Conservation (phyloP, 2,329 filamentous ascomycete genomes). For the Pseudogymnoascus destructans region DNA sequence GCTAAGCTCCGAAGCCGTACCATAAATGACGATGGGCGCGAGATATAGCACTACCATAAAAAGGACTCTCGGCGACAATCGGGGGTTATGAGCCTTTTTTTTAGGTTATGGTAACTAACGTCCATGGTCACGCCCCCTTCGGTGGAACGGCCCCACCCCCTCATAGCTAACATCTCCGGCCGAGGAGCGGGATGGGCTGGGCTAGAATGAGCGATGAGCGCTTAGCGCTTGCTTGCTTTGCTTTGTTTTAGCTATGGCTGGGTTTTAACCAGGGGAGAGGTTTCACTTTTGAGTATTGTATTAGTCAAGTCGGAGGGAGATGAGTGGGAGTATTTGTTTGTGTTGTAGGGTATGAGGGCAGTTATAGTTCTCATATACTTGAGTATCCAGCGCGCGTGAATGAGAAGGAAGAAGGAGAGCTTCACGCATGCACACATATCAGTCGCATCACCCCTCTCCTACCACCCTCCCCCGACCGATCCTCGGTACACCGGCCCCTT, state of each 20-base stretch:
- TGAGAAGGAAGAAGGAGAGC: background rate
- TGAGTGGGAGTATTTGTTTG: too few relatives aligned
- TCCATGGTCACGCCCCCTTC: background rate
- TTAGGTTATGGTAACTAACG: background rate
- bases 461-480: background rate
- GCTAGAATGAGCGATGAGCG: background rate
- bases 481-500: background rate
- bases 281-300: background rate
- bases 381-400: background rate
- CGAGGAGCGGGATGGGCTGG: background rate
- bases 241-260: background rate
- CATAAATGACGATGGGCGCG: background rate
- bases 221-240: background rate
- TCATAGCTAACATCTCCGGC: background rate
- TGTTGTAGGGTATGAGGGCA: background rate
- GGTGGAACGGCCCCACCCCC: background rate
- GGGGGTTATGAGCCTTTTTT: background rate
- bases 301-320: too few relatives aligned
- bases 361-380: background rate
- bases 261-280: background rate
- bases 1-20: background rate
- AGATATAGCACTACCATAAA: too few relatives aligned
- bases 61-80: background rate
- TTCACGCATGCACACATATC: too few relatives aligned
- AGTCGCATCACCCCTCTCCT: too few relatives aligned